Base-by-base conservation (phyloP, 2,329 filamentous ascomycete genomes). In the Aureobasidium sp. region DNA sequence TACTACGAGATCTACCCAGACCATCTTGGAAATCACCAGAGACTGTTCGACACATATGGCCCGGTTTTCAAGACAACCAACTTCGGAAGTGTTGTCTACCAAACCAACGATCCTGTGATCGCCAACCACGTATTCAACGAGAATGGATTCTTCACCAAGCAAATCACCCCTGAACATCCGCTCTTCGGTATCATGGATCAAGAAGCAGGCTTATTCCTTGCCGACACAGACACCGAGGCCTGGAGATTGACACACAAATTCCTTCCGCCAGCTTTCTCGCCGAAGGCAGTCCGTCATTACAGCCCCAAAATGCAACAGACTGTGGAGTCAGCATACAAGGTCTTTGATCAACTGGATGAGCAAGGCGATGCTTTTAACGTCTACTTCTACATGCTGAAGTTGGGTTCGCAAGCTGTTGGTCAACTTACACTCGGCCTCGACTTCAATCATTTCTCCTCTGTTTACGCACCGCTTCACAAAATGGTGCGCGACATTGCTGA, bases 261-360 rank as follows among this genome's bases (percentile, higher is more conserved):
- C 70, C 66, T 86, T 0, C 82, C 84, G 0, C 83, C 84, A 0
- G 80, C 82, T 0, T 73, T 86, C 12, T 78, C 79, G 0, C 83
- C 83, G 35, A 85, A 83, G 67, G 84, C 84, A 0, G 82, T 86
- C 5, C 75, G 80, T 0, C 84, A 86, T 66, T 86, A 86, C 64
- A 78, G 81, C 0, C 82, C 83, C 0, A 78, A 76, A 0, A 86
- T 87, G 82, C 82, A 85, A 64, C 69, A 75, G 50, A 80, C 79
- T 0, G 76, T 82, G 2, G 78, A 83, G 65, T 73, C 78, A 19
- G 70, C 80, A 0, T 85, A 80, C 67, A 74, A 72, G 4, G 73
- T 78, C 1, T 78, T 79, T 53, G 77, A 79, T 57, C 62, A 70
- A 53, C 73, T 86, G 0, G 82, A 84, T 64, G 70, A 77, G 35